Evolutionary conservation across 257 asterid genomes (phyloP).

Genomic region (Avicennia marina): DNA sequence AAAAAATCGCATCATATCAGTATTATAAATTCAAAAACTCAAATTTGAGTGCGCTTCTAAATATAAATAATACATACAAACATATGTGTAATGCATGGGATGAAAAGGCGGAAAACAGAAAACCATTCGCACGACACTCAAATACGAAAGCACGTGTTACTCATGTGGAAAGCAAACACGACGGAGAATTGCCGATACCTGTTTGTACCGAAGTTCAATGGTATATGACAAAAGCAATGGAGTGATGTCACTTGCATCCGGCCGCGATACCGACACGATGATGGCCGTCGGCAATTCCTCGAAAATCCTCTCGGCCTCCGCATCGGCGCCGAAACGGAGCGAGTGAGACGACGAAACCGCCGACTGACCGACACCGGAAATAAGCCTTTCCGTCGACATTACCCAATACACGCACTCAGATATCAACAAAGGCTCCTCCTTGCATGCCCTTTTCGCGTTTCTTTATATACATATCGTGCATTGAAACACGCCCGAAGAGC

Average conservation of each 20-base stretch:
- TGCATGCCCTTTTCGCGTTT: constrained; percentile 10
- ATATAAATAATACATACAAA: neutral
- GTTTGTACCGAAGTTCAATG: constrained; percentile 76
- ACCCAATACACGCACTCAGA: constrained; percentile 5
- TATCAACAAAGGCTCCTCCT: constrained; percentile 9
- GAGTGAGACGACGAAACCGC: constrained; percentile 54
- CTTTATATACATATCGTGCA: neutral
- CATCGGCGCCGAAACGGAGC: constrained; percentile 35
- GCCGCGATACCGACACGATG: constrained; percentile 63
- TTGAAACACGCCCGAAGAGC: neutral
- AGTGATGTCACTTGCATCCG: constrained; percentile 76
- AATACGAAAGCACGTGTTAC: constrained; percentile 10
- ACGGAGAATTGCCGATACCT: constrained; percentile 33
- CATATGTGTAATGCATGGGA: constrained; percentile 6
- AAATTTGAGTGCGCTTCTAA: too few species aligned
- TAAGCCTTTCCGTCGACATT: constrained; percentile 77
- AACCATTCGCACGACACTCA: neutral
- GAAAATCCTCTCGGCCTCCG: constrained; percentile 42
- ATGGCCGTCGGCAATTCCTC: constrained; percentile 80
- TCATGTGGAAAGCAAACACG: constrained; percentile 6
- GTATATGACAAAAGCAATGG: constrained; percentile 87
- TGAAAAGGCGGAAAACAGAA: neutral
- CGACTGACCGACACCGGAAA: constrained; percentile 33
- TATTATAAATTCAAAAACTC: too few species aligned
- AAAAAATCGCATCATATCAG: too few species aligned